Conservation (phyloP, 1,284 basidiomycete genomes). For the Rhodotorula sp. region DNA sequence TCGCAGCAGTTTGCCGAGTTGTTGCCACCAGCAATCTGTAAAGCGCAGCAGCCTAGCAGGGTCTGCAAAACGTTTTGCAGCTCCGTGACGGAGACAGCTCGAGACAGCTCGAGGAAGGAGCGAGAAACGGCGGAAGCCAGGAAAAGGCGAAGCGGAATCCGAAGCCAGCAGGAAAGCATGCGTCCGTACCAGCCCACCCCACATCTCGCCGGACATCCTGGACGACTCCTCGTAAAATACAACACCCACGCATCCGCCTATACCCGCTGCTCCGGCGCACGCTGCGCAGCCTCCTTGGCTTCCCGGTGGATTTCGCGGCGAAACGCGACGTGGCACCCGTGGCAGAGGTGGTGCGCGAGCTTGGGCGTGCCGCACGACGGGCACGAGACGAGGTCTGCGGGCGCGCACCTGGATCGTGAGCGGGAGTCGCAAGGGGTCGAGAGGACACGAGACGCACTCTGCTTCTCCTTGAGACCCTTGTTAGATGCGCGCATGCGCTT, state of each 20-base stretch:
- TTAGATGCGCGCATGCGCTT: conserved; percentile 94
- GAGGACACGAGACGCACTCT: conserved; percentile 62
- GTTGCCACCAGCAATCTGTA: too few species aligned
- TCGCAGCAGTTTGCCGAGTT: too few species aligned
- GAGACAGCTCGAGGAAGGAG: too few species aligned
- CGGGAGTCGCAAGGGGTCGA: not conserved
- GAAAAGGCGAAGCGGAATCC: too few species aligned
- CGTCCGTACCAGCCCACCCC: too few species aligned
- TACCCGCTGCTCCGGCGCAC: not conserved
- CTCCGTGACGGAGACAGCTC: too few species aligned
- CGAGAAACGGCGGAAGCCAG: too few species aligned
- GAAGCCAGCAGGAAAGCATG: too few species aligned
- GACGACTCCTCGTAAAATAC: not conserved
- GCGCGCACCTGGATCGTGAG: conserved; percentile 26
- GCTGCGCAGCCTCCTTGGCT: conserved; percentile 1
- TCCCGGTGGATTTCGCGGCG: conserved; percentile 58
- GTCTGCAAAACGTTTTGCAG: too few species aligned
- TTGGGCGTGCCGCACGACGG: conserved; percentile 88
- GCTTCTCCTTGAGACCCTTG: conserved; percentile 92
- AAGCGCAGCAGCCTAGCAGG: too few species aligned
- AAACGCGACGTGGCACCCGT: conserved; percentile 77
- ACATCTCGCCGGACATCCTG: too few species aligned
- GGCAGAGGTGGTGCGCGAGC: conserved; percentile 85
- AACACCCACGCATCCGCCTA: not conserved
- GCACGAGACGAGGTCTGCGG: conserved; percentile 82